These are phyloP conservation scores for Hypericum perforatum DNA, from an alignment of 345 rosid genomes.

Conservation along the genomic window DNA sequence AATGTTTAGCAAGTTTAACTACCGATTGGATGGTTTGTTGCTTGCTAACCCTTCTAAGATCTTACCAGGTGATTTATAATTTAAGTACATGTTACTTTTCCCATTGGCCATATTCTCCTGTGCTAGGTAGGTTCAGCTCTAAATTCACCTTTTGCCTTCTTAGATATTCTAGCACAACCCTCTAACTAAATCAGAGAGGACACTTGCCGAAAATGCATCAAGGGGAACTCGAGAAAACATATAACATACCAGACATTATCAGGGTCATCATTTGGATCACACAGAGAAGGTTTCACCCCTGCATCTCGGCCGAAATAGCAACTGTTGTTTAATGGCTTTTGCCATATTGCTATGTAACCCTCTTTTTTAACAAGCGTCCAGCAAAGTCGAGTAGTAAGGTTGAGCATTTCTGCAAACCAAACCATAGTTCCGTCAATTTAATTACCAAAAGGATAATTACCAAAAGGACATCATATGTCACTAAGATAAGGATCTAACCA, in stretches of 20 bases:
- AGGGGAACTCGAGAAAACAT: background rate
- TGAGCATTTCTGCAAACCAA: slow-evolving; percentile 40
- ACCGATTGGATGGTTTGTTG: too few species aligned
- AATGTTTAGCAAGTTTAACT: too few species aligned
- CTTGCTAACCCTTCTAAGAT: too few species aligned
- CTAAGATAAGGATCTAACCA: background rate
- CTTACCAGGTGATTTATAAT: too few species aligned
- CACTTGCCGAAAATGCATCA: background rate
- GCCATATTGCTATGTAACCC: slow-evolving; percentile 51
- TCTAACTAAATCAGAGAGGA: slow-evolving; percentile 1
- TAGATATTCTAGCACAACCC: too few species aligned
- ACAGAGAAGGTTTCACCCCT: slow-evolving; percentile 40
- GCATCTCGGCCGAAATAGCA: slow-evolving; percentile 38
- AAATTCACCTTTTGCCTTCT: too few species aligned
- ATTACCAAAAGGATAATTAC: background rate
- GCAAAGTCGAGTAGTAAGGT: slow-evolving; percentile 41
- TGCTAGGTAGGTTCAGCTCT: too few species aligned
- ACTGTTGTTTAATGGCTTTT: slow-evolving; percentile 48
- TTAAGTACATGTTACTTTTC: too few species aligned
- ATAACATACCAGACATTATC: slow-evolving; percentile 50
- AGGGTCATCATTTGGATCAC: slow-evolving; percentile 36
- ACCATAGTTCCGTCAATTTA: slow-evolving; percentile 5
- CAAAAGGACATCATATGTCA: background rate
- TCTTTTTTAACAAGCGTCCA: slow-evolving; percentile 55
- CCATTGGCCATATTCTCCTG: too few species aligned